Conservation (phyloP, 176 grass and related monocot species). For the Hordeum marinum region DNA sequence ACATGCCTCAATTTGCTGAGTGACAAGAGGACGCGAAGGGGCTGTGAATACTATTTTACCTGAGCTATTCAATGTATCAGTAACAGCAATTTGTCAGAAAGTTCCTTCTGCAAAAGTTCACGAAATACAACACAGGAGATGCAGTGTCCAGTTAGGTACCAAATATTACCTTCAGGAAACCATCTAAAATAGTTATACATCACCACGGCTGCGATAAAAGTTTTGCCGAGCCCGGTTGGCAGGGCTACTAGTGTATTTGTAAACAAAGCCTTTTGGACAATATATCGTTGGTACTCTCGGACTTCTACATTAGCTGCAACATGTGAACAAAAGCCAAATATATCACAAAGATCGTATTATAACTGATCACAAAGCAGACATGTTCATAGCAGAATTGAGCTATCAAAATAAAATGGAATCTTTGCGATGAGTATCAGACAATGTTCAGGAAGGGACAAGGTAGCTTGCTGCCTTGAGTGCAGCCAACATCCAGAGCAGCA, state of each 20-base stretch:
- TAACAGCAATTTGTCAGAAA: slow-evolving; percentile 4
- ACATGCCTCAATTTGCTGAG: slow-evolving; percentile 88
- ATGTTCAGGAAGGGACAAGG: not conserved
- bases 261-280: slow-evolving; percentile 74
- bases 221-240: slow-evolving; percentile 96
- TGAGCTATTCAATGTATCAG: slow-evolving; percentile 32
- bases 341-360: not conserved
- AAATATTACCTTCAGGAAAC: slow-evolving; percentile 84
- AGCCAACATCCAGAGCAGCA: not conserved
- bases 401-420: slow-evolving; percentile 10
- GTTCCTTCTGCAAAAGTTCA: not conserved
- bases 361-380: not conserved
- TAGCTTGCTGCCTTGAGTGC: not conserved
- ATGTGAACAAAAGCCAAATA: not conserved
- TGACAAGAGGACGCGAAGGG: slow-evolving; percentile 87
- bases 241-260: slow-evolving; percentile 87
- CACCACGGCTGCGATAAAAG: slow-evolving; percentile 92
- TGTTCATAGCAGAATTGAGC: slow-evolving; percentile 6
- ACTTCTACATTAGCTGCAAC: slow-evolving; percentile 66
- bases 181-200: slow-evolving; percentile 99
- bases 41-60: slow-evolving; percentile 94
- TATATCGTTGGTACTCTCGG: slow-evolving; percentile 61
- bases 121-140: not conserved
- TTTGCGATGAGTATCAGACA: not conserved
- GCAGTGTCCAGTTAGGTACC: not conserved